Percentiles rank a stretch among this genome's conserved stretches.
Evolutionary conservation across 2,329 filamentous ascomycete species (phyloP).

Genomic region (Diplocarpon rosae): DNA sequence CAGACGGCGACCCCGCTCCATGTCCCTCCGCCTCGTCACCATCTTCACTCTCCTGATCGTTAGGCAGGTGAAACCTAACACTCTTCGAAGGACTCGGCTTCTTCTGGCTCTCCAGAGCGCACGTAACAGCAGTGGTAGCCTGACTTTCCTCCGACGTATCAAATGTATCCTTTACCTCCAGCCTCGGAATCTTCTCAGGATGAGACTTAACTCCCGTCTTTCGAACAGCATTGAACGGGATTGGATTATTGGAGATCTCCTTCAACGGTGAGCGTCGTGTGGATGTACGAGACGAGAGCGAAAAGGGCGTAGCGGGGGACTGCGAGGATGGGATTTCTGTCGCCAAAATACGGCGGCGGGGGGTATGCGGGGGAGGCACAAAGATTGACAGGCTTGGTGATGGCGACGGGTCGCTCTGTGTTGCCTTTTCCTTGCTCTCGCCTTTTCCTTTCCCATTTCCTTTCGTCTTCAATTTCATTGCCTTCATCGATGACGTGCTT

Average conservation of each 20-base stretch:
- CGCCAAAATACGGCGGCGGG: conserved; percentile 10
- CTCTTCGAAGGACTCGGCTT: conserved; percentile 21
- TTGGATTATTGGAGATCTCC: conserved; percentile 20
- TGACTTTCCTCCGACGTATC: conserved; percentile 16
- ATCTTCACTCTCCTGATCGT: conserved; percentile 6
- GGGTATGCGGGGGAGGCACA: conserved; percentile 23
- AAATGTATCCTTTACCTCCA: conserved; percentile 23
- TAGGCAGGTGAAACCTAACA: conserved; percentile 20
- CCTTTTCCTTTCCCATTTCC: neutral
- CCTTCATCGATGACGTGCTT: neutral
- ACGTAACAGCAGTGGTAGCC: conserved; percentile 10
- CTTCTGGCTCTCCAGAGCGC: conserved; percentile 6
- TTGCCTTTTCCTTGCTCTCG: neutral
- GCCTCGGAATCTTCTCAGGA: conserved; percentile 13
- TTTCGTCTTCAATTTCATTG: neutral
- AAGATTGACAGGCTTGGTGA: neutral
- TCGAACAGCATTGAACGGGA: conserved; percentile 14
- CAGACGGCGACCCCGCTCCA: neutral
- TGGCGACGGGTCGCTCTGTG: neutral
- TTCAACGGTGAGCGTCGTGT: conserved; percentile 13
- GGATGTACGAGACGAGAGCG: conserved; percentile 14
- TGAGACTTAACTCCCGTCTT: conserved; percentile 6
- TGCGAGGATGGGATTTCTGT: conserved; percentile 27
- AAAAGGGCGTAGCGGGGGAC: conserved; percentile 25
- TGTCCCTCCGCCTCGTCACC: conserved; percentile 3